phyloP scores from a whole-genome alignment of 179 eudicot genomes.

The Nepenthes alata region DNA sequence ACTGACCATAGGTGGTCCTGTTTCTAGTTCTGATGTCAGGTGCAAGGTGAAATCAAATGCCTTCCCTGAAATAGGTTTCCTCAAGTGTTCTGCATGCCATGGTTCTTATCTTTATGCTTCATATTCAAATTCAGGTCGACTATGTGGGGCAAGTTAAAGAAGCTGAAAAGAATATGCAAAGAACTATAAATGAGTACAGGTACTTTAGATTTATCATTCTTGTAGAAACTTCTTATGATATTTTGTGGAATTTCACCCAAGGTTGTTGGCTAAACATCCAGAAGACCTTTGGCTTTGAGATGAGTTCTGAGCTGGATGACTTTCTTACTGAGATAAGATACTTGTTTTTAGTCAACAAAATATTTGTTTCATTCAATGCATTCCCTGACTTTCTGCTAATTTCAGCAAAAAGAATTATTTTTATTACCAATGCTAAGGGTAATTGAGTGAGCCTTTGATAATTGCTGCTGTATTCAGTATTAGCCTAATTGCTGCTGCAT shows the following conservation, averaged over 20 bases:
- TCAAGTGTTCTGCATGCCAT: background rate
- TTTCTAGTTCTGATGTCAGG: slow-evolving; percentile 34
- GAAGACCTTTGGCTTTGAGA: too few species aligned
- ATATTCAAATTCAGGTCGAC: slow-evolving; percentile 49
- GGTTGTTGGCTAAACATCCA: too few species aligned
- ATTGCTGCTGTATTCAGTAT: too few species aligned
- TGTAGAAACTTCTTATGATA: background rate
- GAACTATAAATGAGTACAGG: slow-evolving; percentile 59
- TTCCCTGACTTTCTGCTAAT: too few species aligned
- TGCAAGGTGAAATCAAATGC: slow-evolving; percentile 45
- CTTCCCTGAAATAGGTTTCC: background rate
- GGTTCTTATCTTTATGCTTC: slow-evolving; percentile 5
- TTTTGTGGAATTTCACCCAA: background rate
- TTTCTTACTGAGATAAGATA: too few species aligned
- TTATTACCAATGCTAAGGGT: too few species aligned
- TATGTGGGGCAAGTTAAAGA: slow-evolving; percentile 62
- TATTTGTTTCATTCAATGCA: too few species aligned
- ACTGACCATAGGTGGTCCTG: slow-evolving; percentile 45
- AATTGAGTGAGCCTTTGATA: too few species aligned
- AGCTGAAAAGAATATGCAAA: slow-evolving; percentile 68
- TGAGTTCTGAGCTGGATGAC: too few species aligned
- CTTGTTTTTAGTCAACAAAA: too few species aligned
- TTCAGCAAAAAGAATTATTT: too few species aligned
- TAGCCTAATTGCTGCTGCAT: too few species aligned
- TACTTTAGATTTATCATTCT: slow-evolving; percentile 14